Conservation (phyloP, 208 protist genomes). For the Borovskyia barvae region DNA sequence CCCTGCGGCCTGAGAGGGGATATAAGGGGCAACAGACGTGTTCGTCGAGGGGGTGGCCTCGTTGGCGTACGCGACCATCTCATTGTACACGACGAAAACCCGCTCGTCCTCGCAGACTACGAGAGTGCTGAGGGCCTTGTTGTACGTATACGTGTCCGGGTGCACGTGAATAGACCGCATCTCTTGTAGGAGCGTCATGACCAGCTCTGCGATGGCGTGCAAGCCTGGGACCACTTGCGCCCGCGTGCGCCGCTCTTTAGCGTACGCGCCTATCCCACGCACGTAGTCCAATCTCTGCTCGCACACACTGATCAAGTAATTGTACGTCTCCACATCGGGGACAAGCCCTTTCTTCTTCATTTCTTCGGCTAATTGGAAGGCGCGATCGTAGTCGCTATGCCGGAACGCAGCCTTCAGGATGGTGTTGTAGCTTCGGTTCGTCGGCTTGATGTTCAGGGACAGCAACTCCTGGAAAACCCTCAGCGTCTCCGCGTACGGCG, state of each 20-base stretch:
- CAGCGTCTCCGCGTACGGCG: slow-evolving; percentile 83
- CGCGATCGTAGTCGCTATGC: slow-evolving; percentile 84
- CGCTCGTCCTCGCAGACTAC: slow-evolving; percentile 58
- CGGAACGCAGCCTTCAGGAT: slow-evolving; percentile 69
- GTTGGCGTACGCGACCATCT: slow-evolving; percentile 21
- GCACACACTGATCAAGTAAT: slow-evolving; percentile 82
- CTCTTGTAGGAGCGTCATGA: slow-evolving; percentile 69
- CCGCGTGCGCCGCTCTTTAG: slow-evolving; percentile 29
- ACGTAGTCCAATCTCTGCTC: slow-evolving; percentile 85
- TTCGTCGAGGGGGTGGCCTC: too few species aligned
- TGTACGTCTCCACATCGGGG: slow-evolving; percentile 90
- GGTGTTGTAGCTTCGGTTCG: slow-evolving; percentile 88
- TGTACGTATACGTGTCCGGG: slow-evolving; percentile 91
- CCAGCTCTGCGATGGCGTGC: slow-evolving; percentile 62
- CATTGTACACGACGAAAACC: slow-evolving; percentile 72
- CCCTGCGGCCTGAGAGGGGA: not conserved
- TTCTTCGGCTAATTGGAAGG: slow-evolving; percentile 90
- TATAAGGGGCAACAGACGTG: not conserved
- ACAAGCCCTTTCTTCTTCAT: slow-evolving; percentile 86
- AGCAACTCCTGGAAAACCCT: slow-evolving; percentile 78
- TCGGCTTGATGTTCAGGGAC: slow-evolving; percentile 43
- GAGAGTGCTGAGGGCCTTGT: slow-evolving; percentile 67
- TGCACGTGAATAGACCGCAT: slow-evolving; percentile 67
- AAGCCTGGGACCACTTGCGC: slow-evolving; percentile 67
- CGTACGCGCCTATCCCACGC: slow-evolving; percentile 42